phyloP scores from a whole-genome alignment of 2,329 filamentous ascomycete genomes.

The Sordariomycetes sp. region DNA sequence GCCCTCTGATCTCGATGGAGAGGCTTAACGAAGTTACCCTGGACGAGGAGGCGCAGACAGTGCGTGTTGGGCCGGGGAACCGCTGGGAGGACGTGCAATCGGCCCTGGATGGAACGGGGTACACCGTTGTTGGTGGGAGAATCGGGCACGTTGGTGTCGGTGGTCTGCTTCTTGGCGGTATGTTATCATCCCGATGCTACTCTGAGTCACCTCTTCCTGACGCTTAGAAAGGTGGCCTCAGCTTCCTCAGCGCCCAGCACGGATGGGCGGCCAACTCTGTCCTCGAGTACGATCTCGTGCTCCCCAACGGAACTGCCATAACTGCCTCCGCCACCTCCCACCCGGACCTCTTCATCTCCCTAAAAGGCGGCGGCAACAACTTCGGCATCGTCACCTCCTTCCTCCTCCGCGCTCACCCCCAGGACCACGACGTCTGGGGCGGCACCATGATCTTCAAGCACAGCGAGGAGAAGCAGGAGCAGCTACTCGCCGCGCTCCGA shows the following conservation, averaged over 20 bases:
- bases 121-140: constrained; percentile 27
- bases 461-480: constrained; percentile 13
- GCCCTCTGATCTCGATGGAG: constrained; percentile 33
- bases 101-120: constrained; percentile 24
- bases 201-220: not conserved
- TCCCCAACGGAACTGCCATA: constrained; percentile 32
- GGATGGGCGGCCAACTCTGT: constrained; percentile 38
- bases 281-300: constrained; percentile 34
- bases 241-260: constrained; percentile 34
- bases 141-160: constrained; percentile 31
- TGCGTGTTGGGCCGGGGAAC: constrained; percentile 30
- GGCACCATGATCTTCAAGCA: constrained; percentile 24
- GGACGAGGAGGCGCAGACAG: constrained; percentile 20
- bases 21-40: constrained; percentile 25
- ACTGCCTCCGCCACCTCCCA: constrained; percentile 26
- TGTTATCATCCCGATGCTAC: constrained; percentile 14
- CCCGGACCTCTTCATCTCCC: constrained; percentile 34
- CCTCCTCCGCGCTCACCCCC: constrained; percentile 24
- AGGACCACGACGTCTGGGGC: constrained; percentile 26
- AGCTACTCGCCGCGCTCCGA: constrained; percentile 27
- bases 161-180: constrained; percentile 38
- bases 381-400: constrained; percentile 37
- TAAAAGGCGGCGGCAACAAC: constrained; percentile 44
- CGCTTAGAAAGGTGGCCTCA: constrained; percentile 24
- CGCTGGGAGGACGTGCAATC: constrained; percentile 25